Conservation (phyloP, 2,329 filamentous ascomycete genomes). For the Biscogniauxia marginata region DNA sequence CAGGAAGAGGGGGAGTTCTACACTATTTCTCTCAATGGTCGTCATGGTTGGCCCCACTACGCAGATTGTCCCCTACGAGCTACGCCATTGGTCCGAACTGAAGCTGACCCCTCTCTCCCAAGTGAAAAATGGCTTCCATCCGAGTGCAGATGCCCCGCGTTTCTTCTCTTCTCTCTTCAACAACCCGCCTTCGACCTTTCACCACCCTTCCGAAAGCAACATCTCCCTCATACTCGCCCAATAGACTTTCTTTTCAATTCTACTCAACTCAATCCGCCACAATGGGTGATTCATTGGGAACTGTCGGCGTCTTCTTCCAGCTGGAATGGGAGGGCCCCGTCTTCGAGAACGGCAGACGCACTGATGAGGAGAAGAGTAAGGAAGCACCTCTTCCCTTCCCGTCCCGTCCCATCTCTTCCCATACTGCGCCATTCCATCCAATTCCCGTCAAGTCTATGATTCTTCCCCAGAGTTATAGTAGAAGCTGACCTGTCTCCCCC, state of each 20-base stretch:
- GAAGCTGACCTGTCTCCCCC: constrained; percentile 19
- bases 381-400: constrained; percentile 17
- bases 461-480: neutral
- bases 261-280: constrained; percentile 44
- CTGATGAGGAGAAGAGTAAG: constrained; percentile 60
- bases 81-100: neutral
- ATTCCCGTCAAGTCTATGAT: neutral
- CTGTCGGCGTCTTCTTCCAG: constrained; percentile 43
- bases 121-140: neutral
- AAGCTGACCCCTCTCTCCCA: neutral
- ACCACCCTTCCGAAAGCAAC: neutral
- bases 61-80: neutral
- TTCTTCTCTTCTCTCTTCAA: neutral
- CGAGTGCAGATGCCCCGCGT: neutral
- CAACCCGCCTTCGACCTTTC: neutral
- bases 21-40: neutral
- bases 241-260: neutral
- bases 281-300: neutral
- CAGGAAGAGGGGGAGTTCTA: neutral
- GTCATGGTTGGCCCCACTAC: neutral
- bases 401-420: constrained; percentile 12
- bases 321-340: constrained; percentile 70
- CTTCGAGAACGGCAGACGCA: constrained; percentile 59
- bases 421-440: constrained; percentile 1
- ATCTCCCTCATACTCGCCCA: neutral